phyloP scores from a whole-genome alignment of 2,329 filamentous ascomycete genomes.

The Neophaeococcomyces aloes region DNA sequence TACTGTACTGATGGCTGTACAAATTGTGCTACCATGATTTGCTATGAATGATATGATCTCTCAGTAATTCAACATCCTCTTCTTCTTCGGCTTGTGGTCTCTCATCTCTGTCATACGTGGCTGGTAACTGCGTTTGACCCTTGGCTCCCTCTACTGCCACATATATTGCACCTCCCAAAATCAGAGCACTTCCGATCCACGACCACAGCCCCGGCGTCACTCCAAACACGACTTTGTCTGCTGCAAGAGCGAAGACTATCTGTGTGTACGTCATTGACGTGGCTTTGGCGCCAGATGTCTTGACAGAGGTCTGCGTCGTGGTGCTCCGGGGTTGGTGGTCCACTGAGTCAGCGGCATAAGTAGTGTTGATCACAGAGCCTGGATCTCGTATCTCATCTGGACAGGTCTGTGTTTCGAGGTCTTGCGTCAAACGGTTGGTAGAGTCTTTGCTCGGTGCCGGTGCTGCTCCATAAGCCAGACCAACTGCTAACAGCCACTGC shows the following conservation, averaged over 20 bases:
- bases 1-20: no score
- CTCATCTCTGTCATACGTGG: no score
- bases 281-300: slow-evolving; percentile 35
- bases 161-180: slow-evolving; percentile 55
- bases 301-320: no score
- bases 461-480: slow-evolving; percentile 60
- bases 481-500: slow-evolving; percentile 76
- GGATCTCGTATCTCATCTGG: slow-evolving; percentile 24
- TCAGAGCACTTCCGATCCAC: slow-evolving; percentile 52
- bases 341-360: no score
- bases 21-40: no score
- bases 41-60: no score
- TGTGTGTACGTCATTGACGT: slow-evolving; percentile 60
- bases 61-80: no score
- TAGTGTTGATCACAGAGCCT: background rate
- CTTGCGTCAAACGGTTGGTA: background rate
- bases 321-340: no score
- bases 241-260: slow-evolving; percentile 57
- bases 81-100: no score
- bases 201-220: slow-evolving; percentile 47
- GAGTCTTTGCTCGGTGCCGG: slow-evolving; percentile 29
- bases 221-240: slow-evolving; percentile 55
- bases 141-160: slow-evolving; percentile 41
- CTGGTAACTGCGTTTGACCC: no score
- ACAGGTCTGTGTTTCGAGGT: slow-evolving; percentile 6